These are phyloP conservation scores for Piloderma croceum DNA, from an alignment of 768 basidiomycete genomes.

Conservation along the genomic window DNA sequence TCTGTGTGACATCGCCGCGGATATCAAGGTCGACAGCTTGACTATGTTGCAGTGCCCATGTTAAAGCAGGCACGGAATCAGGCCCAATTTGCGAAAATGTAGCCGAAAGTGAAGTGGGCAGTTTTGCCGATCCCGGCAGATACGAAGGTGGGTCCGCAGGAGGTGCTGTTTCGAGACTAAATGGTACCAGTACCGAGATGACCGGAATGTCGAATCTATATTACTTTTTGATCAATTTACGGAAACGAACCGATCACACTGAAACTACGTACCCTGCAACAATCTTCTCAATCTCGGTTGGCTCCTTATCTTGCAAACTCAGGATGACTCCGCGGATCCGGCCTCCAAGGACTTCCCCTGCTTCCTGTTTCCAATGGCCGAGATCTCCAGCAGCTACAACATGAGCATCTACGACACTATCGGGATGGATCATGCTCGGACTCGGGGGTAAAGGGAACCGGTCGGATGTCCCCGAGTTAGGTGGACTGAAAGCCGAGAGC, in stretches of 20 bases:
- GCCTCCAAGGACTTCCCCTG: constrained; percentile 38
- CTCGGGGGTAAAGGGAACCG: constrained; percentile 64
- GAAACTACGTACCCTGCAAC: constrained; percentile 42
- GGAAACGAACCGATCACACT: background rate
- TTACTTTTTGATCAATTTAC: background rate
- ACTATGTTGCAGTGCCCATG: constrained; percentile 60
- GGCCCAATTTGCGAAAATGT: constrained; percentile 47
- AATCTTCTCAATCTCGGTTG: constrained; percentile 36
- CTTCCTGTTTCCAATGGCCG: constrained; percentile 48
- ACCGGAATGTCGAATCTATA: constrained; percentile 31
- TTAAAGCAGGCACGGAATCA: constrained; percentile 48
- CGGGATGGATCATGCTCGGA: constrained; percentile 62
- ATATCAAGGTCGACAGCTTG: constrained; percentile 70
- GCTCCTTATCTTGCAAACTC: constrained; percentile 32
- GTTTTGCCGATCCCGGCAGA: constrained; percentile 31
- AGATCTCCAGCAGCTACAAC: constrained; percentile 44
- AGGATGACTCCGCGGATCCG: constrained; percentile 56
- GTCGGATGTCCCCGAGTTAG: constrained; percentile 62
- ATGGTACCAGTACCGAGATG: constrained; percentile 57
- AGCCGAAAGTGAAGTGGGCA: constrained; percentile 52
- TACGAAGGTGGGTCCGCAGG: constrained; percentile 35
- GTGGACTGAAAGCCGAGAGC: constrained; percentile 68
- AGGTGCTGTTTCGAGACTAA: constrained; percentile 45
- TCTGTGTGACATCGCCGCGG: constrained; percentile 44
- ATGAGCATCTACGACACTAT: constrained; percentile 61